Percentiles rank a stretch among this genome's conserved stretches.
These are phyloP conservation scores for Hypoxylon rubiginosum DNA, from an alignment of 2,329 filamentous ascomycete genomes.

Conservation along the genomic window DNA sequence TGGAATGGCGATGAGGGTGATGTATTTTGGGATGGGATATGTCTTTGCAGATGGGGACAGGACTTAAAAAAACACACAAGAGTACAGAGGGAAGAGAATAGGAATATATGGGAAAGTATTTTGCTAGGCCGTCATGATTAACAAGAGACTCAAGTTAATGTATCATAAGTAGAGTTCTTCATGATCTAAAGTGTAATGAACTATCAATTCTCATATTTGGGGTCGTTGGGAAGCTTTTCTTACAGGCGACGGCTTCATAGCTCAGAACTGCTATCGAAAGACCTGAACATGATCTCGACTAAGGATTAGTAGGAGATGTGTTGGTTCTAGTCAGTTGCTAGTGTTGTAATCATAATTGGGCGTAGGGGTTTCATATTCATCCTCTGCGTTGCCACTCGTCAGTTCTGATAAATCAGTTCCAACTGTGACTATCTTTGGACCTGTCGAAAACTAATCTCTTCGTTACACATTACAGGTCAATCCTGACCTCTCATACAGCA, in stretches of 20 bases:
- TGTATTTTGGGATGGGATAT: background rate
- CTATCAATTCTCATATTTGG: background rate
- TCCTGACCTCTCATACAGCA: slow-evolving; percentile 67
- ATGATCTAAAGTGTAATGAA: background rate
- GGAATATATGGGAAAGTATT: slow-evolving; percentile 10
- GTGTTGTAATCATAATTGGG: too few species aligned
- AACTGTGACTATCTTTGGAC: slow-evolving; percentile 44
- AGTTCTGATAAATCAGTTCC: slow-evolving; percentile 44
- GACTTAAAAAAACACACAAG: background rate
- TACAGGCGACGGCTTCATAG: slow-evolving; percentile 2
- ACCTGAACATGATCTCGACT: background rate
- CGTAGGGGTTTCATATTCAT: slow-evolving; percentile 31
- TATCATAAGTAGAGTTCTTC: background rate
- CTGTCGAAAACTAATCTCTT: slow-evolving; percentile 38
- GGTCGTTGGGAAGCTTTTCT: background rate
- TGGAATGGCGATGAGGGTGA: background rate
- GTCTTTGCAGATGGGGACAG: background rate
- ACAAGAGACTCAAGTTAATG: background rate
- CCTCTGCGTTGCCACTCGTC: slow-evolving; percentile 20
- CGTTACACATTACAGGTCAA: slow-evolving; percentile 44
- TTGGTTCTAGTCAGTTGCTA: background rate
- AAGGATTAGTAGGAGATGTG: background rate
- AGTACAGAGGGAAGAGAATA: too few species aligned
- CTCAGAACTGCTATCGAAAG: background rate
- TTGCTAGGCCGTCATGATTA: background rate